These are phyloP conservation scores for Plenodomus biglobosus DNA, from an alignment of 2,329 filamentous ascomycete genomes.

Conservation along the genomic window DNA sequence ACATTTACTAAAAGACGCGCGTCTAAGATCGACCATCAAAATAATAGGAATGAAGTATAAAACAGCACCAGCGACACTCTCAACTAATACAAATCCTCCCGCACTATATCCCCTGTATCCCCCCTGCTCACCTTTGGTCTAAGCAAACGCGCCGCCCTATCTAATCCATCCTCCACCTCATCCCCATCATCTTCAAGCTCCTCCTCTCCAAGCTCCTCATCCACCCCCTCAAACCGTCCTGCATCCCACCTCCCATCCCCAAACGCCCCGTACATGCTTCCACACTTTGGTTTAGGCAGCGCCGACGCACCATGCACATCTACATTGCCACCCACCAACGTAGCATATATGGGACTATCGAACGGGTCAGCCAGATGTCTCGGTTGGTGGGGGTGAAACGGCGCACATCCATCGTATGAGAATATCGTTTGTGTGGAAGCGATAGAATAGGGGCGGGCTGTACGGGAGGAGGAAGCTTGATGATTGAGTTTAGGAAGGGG, in stretches of 20 bases:
- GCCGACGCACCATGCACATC: background rate
- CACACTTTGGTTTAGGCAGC: conserved; percentile 6
- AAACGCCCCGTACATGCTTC: conserved; percentile 13
- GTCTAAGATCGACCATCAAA: too few relatives aligned
- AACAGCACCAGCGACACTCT: too few relatives aligned
- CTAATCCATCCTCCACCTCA: background rate
- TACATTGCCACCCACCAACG: background rate
- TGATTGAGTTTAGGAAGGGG: background rate
- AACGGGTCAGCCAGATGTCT: background rate
- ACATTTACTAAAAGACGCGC: too few relatives aligned
- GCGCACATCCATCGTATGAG: conserved; percentile 12
- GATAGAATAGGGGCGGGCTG: background rate
- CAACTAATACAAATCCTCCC: background rate
- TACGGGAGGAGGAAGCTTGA: background rate
- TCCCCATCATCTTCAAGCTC: background rate
- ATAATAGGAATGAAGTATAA: too few relatives aligned
- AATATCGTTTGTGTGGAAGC: conserved; percentile 8
- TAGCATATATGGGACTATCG: background rate
- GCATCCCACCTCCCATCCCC: conserved; percentile 1
- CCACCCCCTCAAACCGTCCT: conserved; percentile 6
- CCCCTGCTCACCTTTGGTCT: background rate
- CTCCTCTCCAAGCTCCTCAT: conserved; percentile 6
- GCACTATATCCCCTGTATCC: background rate
- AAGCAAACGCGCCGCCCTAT: background rate
- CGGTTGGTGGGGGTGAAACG: background rate